Evolutionary conservation across 2,329 filamentous ascomycete genomes (phyloP), one percentile per base, ranked within the genome.

Genomic region (Didymella sp.): DNA sequence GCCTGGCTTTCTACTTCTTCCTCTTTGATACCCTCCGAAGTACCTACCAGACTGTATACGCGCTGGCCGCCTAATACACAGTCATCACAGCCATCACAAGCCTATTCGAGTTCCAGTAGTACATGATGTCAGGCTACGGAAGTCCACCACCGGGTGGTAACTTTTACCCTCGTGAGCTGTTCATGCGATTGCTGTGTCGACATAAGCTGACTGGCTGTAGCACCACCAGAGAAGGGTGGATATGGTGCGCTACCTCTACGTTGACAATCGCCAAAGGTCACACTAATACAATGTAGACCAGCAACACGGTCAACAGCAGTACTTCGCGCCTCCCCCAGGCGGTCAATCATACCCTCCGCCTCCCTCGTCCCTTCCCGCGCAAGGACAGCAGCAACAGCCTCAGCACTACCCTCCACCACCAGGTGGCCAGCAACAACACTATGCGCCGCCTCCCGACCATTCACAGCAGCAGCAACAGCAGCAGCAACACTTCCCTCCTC

Each of bases 321-420:
- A 74, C 62, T 79, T 74, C 55, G 64, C 75, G 21, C 76, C 76
- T 51, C 77, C 77, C 19, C 63, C 72, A 22, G 68, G 66, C 17
- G 63, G 64, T 56, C 69, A 67, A 47, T 61, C 71, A 48, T 76
- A 75, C 63, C 71, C 71, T 49, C 73, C 71, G 7, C 77, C 77
- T 17, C 73, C 75, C 2, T 58, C 68, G 19, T 70, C 64, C 40
- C 68, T 71, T 27, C 71, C 73, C 28, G 63, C 66, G 33, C 70
- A 69, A 22, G 63, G 54, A 31, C 63, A 64, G 50, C 63, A 69
- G 37, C 67, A 70, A 40, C 49, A 52, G 21, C 46, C 24, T 45
- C 52, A 56, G 27, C 43, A 72, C 48, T 74, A 74, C 30, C 71
- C 72, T 15, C 72, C 72, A 40, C 74, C 72, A n/a, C 70, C 68